Evolutionary conservation across 1,284 basidiomycete species (phyloP), one percentile per base, ranked within the genome.

Genomic region (Puccinia coronata): DNA sequence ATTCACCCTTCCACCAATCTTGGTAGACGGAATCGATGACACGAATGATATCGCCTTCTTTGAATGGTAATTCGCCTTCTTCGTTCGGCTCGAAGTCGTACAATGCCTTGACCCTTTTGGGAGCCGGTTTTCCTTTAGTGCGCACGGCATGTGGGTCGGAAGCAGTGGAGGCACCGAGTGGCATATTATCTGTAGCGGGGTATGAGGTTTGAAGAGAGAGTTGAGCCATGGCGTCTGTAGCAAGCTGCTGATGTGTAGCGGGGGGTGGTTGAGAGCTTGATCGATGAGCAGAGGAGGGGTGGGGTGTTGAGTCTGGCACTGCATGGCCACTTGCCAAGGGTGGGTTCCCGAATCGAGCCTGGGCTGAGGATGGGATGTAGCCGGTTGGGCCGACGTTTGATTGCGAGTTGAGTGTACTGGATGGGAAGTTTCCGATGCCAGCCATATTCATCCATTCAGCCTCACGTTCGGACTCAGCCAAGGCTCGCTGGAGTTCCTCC

Each of bases 1-100:
- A 87, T 84, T 98, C 96, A 1, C 97, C 97, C 67, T 94, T 89
- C 96, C 96, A 99, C 97, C 97, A 99, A 86, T 98, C 95, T 85
- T 95, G 93, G 87, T 98, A 98, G 36, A 93, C 93, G 59, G 94
- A 91, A 86, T 98, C 95, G 14, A 99, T 91, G 20, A 98, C 96
- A 84, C 96, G 95, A 88, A 99, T 96, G 75, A 98, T 88, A 84
- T 99, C 97, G 2, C 96, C 97, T 83, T 93, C 93, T 80, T 93
- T 91, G 86, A 99, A 98, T 0, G 91, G 91, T 6, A 99, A 89
- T 87, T 99, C 97, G 18, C 96, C 96, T 0, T 92, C 90, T 85
- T 97, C 95, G 0, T 92, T 91, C 0, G 95, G 92, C 65, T 92
- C 91, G 84, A 98, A 99, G 1, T 92, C 91, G 86, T 98, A 95